phyloP scores from a whole-genome alignment of 164 flowering plant species.

The Litsea cubeba region DNA sequence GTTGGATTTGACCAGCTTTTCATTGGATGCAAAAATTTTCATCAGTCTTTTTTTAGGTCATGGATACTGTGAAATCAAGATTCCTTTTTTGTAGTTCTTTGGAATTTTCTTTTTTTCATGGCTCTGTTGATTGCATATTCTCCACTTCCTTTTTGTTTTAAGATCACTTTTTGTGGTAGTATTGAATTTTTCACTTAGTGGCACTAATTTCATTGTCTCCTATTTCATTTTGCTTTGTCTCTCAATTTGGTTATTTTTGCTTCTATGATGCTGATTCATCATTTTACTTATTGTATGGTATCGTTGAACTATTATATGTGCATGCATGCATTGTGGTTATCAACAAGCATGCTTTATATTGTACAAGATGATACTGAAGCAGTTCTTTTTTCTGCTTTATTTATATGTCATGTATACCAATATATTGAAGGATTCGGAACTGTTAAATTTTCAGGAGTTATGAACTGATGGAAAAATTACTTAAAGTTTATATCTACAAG shows the following conservation, averaged over 20 bases:
- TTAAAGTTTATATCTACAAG: constrained; percentile 22
- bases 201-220: too few relatives aligned
- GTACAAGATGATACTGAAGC: neutral
- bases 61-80: neutral
- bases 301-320: neutral
- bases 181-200: too few relatives aligned
- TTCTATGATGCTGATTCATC: neutral
- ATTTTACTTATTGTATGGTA: neutral
- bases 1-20: neutral
- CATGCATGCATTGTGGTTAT: neutral
- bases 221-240: too few relatives aligned
- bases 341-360: neutral
- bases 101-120: neutral
- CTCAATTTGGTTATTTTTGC: neutral
- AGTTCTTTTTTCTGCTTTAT: neutral
- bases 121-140: too few relatives aligned
- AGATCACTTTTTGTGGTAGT: too few relatives aligned
- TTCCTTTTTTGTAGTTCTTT: neutral
- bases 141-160: too few relatives aligned
- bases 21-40: neutral
- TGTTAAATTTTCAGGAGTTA: constrained; percentile 22
- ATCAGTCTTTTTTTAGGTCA: neutral
- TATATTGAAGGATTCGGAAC: neutral
- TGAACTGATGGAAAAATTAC: constrained; percentile 22
- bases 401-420: neutral